These are phyloP conservation scores for Dovyalis caffra DNA, from an alignment of 345 rosid genomes.

Conservation along the genomic window DNA sequence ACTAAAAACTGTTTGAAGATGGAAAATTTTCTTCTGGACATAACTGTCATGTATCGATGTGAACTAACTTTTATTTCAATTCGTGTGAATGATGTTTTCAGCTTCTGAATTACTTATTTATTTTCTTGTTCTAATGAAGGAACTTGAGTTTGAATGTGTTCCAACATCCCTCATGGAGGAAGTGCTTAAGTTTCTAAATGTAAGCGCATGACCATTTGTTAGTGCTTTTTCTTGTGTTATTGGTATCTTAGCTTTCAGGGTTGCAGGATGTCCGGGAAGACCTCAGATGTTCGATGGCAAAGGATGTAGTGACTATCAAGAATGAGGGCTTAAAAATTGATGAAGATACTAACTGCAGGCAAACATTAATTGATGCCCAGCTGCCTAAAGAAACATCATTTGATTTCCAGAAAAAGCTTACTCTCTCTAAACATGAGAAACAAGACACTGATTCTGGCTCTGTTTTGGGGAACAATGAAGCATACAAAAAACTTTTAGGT, in stretches of 20 bases:
- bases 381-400: slow-evolving; percentile 34
- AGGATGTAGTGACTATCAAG: slow-evolving; percentile 66
- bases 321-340: slow-evolving; percentile 68
- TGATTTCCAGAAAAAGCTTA: slow-evolving; percentile 86
- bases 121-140: slow-evolving; percentile 46
- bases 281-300: slow-evolving; percentile 92
- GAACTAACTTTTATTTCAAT: neutral
- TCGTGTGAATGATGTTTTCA: neutral
- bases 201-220: slow-evolving; percentile 29
- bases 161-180: slow-evolving; percentile 91
- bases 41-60: neutral
- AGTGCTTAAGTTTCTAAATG: slow-evolving; percentile 78
- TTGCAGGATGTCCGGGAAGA: slow-evolving; percentile 87
- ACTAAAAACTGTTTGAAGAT: no score
- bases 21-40: no score
- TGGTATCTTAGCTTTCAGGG: slow-evolving; percentile 31
- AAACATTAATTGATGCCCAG: slow-evolving; percentile 23
- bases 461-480: slow-evolving; percentile 42
- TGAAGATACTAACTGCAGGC: slow-evolving; percentile 33
- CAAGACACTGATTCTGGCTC: slow-evolving; percentile 44
- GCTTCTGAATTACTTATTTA: slow-evolving; percentile 12
- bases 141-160: slow-evolving; percentile 85
- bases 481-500: slow-evolving; percentile 63
- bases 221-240: slow-evolving; percentile 2
- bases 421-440: slow-evolving; percentile 63